phyloP scores from a whole-genome alignment of 176 grass and related monocot species.

The Musa itinerans region DNA sequence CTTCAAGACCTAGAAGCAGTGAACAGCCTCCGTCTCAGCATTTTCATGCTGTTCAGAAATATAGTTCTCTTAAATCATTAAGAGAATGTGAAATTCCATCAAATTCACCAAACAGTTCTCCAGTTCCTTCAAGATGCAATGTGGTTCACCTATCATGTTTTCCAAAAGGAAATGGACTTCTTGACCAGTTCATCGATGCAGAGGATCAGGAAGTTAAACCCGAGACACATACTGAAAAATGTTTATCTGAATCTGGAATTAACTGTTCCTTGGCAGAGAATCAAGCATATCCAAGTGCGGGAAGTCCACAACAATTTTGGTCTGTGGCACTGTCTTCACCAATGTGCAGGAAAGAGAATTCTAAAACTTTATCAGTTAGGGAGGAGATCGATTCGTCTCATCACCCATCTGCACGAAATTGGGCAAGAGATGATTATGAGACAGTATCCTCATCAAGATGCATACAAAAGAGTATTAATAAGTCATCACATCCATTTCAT shows the following conservation, averaged over 20 bases:
- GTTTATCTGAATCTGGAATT: constrained; percentile 4
- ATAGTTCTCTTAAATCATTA: constrained; percentile 5
- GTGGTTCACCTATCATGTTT: constrained; percentile 31
- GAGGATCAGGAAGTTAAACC: background rate
- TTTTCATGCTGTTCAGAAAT: constrained; percentile 1
- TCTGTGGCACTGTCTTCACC: background rate
- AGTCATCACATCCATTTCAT: background rate
- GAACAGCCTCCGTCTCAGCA: background rate
- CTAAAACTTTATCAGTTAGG: constrained; percentile 4
- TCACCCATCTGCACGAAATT: background rate
- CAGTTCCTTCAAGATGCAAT: constrained; percentile 26
- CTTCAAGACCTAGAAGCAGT: constrained; percentile 16
- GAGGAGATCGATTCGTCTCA: background rate
- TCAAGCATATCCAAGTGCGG: background rate
- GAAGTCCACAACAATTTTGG: background rate
- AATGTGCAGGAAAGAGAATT: background rate
- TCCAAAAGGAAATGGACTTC: constrained; percentile 35
- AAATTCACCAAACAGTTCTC: constrained; percentile 24
- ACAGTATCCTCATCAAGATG: background rate
- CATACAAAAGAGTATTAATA: constrained; percentile 5
- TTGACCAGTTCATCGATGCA: background rate
- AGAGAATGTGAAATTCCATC: constrained; percentile 30
- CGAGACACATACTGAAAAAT: background rate
- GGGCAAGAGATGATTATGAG: constrained; percentile 2
- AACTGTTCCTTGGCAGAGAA: background rate